phyloP scores from a whole-genome alignment of 1,284 basidiomycete genomes.

The Leccinum proximum region DNA sequence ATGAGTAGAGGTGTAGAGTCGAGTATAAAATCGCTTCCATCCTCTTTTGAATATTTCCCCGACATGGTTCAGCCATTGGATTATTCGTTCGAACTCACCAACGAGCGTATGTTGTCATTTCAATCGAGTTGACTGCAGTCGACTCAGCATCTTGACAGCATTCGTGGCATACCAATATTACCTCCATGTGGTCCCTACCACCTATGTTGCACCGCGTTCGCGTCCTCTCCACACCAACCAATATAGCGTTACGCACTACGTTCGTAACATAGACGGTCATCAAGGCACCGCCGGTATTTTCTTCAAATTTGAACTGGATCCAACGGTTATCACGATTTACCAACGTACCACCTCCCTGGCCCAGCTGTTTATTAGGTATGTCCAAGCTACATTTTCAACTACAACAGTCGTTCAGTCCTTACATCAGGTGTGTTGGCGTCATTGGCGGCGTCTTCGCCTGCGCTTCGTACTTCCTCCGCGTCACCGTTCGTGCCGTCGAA shows the following conservation, averaged over 20 bases:
- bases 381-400: conserved; percentile 15
- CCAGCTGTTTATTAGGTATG: conserved; percentile 79
- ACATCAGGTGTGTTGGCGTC: conserved; percentile 62
- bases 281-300: conserved; percentile 89
- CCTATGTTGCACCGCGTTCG: conserved; percentile 74
- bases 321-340: conserved; percentile 80
- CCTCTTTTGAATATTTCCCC: conserved; percentile 66
- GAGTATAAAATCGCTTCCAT: conserved; percentile 15
- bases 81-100: conserved; percentile 81
- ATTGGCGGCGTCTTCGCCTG: conserved; percentile 84
- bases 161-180: conserved; percentile 98
- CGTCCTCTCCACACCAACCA: conserved; percentile 79
- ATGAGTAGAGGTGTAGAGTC: conserved; percentile 13
- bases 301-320: conserved; percentile 97
- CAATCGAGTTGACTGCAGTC: background rate
- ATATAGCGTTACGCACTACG: conserved; percentile 96
- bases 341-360: conserved; percentile 84
- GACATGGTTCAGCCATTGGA: conserved; percentile 95
- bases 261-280: conserved; percentile 73
- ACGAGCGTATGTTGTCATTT: conserved; percentile 59
- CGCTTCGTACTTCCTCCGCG: conserved; percentile 71
- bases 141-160: conserved; percentile 40
- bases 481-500: conserved; percentile 62
- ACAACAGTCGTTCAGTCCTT: background rate
- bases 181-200: conserved; percentile 92